phyloP scores from a whole-genome alignment of 495 filamentous ascomycete species.

The Neurospora intermedia region DNA sequence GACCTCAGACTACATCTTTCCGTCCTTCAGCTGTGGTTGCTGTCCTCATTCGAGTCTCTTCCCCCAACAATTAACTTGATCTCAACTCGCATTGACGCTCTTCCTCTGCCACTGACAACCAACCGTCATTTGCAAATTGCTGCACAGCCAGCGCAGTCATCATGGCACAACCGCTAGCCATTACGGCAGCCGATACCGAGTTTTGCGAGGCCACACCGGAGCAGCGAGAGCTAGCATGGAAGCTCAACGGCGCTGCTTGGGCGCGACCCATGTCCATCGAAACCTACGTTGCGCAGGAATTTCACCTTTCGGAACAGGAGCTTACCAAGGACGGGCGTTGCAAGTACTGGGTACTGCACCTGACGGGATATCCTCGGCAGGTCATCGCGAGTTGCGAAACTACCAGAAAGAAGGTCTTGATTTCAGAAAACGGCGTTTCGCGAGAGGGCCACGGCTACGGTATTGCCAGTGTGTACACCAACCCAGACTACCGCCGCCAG shows the following conservation, averaged over 20 bases:
- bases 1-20: background rate
- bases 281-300: slow-evolving; percentile 57
- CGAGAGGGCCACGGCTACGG: slow-evolving; percentile 59
- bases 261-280: slow-evolving; percentile 25
- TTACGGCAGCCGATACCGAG: slow-evolving; percentile 8
- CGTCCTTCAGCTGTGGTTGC: background rate
- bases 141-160: background rate
- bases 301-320: slow-evolving; percentile 42
- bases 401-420: slow-evolving; percentile 60
- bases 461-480: slow-evolving; percentile 74
- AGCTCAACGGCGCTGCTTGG: slow-evolving; percentile 12
- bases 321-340: slow-evolving; percentile 50
- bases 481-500: slow-evolving; percentile 54
- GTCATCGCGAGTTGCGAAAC: slow-evolving; percentile 75
- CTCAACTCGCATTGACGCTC: background rate
- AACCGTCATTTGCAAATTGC: background rate
- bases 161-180: slow-evolving; percentile 15
- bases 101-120: background rate
- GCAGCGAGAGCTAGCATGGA: slow-evolving; percentile 12
- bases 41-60: background rate
- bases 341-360: slow-evolving; percentile 60
- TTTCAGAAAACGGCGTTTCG: slow-evolving; percentile 24
- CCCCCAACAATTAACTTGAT: background rate
- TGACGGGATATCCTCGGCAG: slow-evolving; percentile 28
- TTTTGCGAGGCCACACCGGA: slow-evolving; percentile 15